These are phyloP conservation scores for Pythium graminicola DNA, from an alignment of 352 stramenopile genomes.

Conservation along the genomic window DNA sequence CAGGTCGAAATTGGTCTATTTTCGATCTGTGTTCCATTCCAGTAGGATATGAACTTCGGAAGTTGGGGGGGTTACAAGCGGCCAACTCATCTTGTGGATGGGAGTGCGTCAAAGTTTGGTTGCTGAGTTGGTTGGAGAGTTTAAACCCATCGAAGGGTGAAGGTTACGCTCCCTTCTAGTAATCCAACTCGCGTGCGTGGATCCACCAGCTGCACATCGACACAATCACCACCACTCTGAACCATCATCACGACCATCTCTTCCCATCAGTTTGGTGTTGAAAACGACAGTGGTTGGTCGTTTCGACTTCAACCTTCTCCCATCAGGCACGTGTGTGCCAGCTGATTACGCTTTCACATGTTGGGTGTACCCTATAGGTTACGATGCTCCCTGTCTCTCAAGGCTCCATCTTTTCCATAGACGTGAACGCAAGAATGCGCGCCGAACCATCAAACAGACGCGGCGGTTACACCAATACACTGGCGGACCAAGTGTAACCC, in stretches of 20 bases:
- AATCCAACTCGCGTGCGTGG: slow-evolving; percentile 5
- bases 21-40: too few relatives aligned
- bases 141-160: neutral
- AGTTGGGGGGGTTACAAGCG: too few relatives aligned
- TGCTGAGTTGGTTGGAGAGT: too few relatives aligned
- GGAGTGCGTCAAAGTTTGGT: slow-evolving; percentile 3
- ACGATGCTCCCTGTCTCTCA: too few relatives aligned
- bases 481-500: neutral
- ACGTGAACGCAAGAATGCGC: slow-evolving; percentile 1
- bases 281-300: neutral
- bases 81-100: too few relatives aligned
- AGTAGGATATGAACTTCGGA: too few relatives aligned
- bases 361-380: too few relatives aligned
- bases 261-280: too few relatives aligned
- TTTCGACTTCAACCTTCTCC: slow-evolving; percentile 8
- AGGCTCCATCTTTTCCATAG: slow-evolving; percentile 7
- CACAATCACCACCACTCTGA: slow-evolving; percentile 2
- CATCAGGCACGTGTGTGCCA: neutral
- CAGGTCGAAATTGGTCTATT: too few relatives aligned
- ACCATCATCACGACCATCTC: slow-evolving; percentile 1
- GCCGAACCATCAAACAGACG: slow-evolving; percentile 3
- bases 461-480: slow-evolving; percentile 9
- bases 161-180: slow-evolving; percentile 1
- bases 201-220: slow-evolving; percentile 1
- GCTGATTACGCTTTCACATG: slow-evolving; percentile 2